These are phyloP conservation scores for Paramecium biaurelia DNA, from an alignment of 73 alveolate genomes.

Conservation along the genomic window DNA sequence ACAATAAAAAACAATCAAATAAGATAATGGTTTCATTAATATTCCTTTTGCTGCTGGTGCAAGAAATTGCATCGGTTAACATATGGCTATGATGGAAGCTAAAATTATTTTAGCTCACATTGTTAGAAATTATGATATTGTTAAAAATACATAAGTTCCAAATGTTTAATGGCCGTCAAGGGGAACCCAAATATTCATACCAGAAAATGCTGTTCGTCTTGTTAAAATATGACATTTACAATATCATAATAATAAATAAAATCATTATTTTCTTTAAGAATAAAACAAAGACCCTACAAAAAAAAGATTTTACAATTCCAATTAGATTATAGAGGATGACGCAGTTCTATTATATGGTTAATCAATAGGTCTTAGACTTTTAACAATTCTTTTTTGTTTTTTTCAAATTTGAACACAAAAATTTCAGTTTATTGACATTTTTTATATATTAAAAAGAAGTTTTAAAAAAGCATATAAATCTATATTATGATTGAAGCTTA, in stretches of 20 bases:
- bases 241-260: not conserved
- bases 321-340: not conserved
- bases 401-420: not conserved
- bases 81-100: not conserved
- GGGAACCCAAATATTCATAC: not conserved
- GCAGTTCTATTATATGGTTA: not conserved
- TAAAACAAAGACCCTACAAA: not conserved
- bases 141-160: not conserved
- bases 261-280: not conserved
- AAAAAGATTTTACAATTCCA: too few species aligned
- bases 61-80: constrained; percentile 42
- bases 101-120: not conserved
- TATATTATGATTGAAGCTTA: not conserved
- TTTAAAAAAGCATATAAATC: not conserved
- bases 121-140: constrained; percentile 13
- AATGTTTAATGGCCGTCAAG: not conserved
- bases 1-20: not conserved
- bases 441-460: not conserved
- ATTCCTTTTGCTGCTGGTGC: constrained; percentile 64
- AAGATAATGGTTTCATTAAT: not conserved
- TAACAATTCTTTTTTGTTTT: not conserved
- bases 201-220: not conserved
- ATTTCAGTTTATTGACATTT: not conserved
- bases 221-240: not conserved
- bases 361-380: not conserved